Base-by-base conservation (phyloP, 1,139 yeast genomes). In the Protomyces lactucae-debilis region DNA sequence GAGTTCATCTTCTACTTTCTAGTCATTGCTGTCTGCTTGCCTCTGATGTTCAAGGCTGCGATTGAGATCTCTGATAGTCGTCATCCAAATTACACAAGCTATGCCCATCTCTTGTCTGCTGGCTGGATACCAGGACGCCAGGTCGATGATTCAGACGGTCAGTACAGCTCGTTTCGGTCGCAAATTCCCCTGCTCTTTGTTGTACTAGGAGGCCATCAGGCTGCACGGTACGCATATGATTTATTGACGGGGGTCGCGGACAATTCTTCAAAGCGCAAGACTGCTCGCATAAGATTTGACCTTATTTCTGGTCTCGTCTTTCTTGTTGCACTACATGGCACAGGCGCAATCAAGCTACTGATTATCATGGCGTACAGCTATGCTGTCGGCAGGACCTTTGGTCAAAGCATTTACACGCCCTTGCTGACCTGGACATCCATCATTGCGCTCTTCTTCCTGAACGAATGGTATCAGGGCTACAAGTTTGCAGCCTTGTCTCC, bases 81-180 rank as follows among this genome's bases (percentile, higher is more conserved):
- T 4, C 90, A 88, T 72, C 85, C 87, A n/a, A 91, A 91, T 72
- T 93, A 86, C 72, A 81, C 82, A 21, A 77, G 79, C 60, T 91
- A 82, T 72, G 81, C 82, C 68, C 82, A 84, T 64, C 76, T 85
- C 55, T 78, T 93, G 87, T 92, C 86, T 83, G 77, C 95, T 83
- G 70, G 97, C 18, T 75, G 77, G 76, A 67, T 75, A 63, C 69
- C 71, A 64, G 77, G 76, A 14, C 70, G 76, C 8, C 69, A 71
- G 67, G 79, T 78, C 14, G 81, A 95, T 73, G 92, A 92, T 73
- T 87, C 96, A 3, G 99, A 95, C 73, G 79, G 80, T 48, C 99
- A 95, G 74, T 95, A 93, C 72, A 78, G 90, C 37, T 89, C 91
- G 71, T 91, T 95, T 74, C 81, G 99, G 70, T 86, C 87, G 72